Percentiles rank a stretch among this genome's conserved stretches.
phyloP scores from a whole-genome alignment of 805 yeast species.

The Jamesozyma gamospora region DNA sequence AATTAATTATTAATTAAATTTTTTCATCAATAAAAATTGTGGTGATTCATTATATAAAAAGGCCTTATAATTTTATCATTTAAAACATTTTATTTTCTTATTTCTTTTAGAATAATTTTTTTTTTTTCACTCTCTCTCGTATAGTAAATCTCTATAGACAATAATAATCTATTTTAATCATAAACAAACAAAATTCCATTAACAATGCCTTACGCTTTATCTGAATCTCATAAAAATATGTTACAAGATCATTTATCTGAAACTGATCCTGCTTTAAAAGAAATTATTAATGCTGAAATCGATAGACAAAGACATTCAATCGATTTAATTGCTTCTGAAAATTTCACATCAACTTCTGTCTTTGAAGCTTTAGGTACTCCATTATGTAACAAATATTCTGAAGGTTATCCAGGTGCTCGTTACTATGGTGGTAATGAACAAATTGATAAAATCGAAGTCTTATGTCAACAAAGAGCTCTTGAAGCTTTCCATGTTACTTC shows the following conservation, averaged over 20 bases:
- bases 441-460: slow-evolving; percentile 84
- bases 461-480: slow-evolving; percentile 92
- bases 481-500: slow-evolving; percentile 75
- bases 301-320: slow-evolving; percentile 89
- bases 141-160: not conserved
- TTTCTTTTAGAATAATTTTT: too few species aligned
- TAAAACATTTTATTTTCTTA: too few species aligned
- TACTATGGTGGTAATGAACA: slow-evolving; percentile 98
- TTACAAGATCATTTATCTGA: slow-evolving; percentile 49
- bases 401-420: slow-evolving; percentile 98
- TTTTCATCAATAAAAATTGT: too few species aligned
- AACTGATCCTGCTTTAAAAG: slow-evolving; percentile 72
- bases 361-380: slow-evolving; percentile 95
- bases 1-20: too few species aligned
- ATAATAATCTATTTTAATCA: not conserved
- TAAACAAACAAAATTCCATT: not conserved
- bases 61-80: too few species aligned
- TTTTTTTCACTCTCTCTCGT: too few species aligned
- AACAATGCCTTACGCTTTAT: slow-evolving; percentile 51
- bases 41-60: too few species aligned
- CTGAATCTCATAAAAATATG: slow-evolving; percentile 54
- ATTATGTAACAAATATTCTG: slow-evolving; percentile 97
- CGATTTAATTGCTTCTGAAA: slow-evolving; percentile 92
- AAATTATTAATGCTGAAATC: slow-evolving; percentile 68
- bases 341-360: slow-evolving; percentile 92